Conservation (phyloP, 805 yeast genomes). For the Lipomyces orientalis region DNA sequence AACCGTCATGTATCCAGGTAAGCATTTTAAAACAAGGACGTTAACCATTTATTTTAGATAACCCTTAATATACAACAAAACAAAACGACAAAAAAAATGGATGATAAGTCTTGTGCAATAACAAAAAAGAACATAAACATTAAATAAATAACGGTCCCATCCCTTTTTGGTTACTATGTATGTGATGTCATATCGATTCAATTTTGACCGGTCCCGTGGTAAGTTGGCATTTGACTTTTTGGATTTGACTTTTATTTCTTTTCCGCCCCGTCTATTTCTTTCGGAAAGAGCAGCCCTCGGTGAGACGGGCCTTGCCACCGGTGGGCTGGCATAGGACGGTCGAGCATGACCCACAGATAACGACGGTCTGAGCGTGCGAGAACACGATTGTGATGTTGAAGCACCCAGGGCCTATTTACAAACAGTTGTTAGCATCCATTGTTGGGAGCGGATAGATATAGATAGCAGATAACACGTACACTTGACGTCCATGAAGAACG, state of each 20-base stretch:
- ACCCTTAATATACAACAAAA: not conserved
- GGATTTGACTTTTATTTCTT: not conserved
- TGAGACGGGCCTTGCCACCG: constrained; percentile 99
- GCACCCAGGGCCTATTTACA: constrained; percentile 79
- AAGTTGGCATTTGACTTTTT: not conserved
- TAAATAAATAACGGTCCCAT: not conserved
- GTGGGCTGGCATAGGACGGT: constrained; percentile 98
- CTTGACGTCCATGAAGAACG: constrained; percentile 99
- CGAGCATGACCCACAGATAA: constrained; percentile 98
- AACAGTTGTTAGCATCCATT: not conserved
- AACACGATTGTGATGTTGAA: constrained; percentile 98
- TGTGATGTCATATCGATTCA: not conserved
- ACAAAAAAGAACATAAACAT: not conserved
- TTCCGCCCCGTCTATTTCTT: constrained; percentile 64
- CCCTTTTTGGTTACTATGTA: constrained; percentile 1
- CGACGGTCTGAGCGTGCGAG: constrained; percentile 99
- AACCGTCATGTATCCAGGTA: not conserved
- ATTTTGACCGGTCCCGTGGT: not conserved
- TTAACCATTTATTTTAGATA: not conserved
- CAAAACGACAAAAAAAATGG: not conserved
- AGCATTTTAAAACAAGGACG: not conserved
- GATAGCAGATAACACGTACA: constrained; percentile 50
- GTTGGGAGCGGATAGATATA: not conserved
- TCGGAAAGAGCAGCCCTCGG: constrained; percentile 99
- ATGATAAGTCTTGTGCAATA: not conserved